Evolutionary conservation across 352 stramenopile genomes (phyloP).

Genomic region (Globisporangium middletonii): DNA sequence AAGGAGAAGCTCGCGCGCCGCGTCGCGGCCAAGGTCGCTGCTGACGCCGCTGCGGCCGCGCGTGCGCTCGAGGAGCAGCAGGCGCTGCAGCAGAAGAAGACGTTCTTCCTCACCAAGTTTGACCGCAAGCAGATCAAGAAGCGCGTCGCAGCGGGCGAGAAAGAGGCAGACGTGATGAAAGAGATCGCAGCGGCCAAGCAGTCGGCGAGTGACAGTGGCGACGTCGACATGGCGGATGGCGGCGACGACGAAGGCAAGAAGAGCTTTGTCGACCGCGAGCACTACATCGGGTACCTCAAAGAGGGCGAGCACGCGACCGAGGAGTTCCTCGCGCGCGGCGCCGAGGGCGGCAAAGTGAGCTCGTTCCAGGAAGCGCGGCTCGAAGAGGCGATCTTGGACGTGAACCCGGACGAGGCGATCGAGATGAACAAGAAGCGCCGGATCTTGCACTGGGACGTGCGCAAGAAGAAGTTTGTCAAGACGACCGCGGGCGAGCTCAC

Average conservation of each 20-base stretch:
- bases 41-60: conserved; percentile 1
- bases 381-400: conserved; percentile 96
- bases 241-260: conserved; percentile 13
- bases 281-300: conserved; percentile 87
- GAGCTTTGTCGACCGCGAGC: conserved; percentile 73
- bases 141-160: conserved; percentile 61
- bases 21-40: conserved; percentile 7
- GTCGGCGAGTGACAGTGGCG: background rate
- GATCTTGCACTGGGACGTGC: conserved; percentile 98
- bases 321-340: conserved; percentile 64
- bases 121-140: conserved; percentile 95
- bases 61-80: conserved; percentile 7
- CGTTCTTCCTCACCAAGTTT: conserved; percentile 90
- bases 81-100: conserved; percentile 44
- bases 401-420: conserved; percentile 97
- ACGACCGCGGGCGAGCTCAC: conserved; percentile 89
- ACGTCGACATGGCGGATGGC: conserved; percentile 2
- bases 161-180: conserved; percentile 70
- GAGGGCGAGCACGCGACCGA: conserved; percentile 70
- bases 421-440: conserved; percentile 97
- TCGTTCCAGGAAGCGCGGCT: conserved; percentile 81
- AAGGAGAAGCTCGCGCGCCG: conserved; percentile 12
- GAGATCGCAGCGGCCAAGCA: conserved; percentile 43
- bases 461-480: conserved; percentile 97
- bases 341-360: conserved; percentile 73